Percentiles rank a stretch among this genome's conserved stretches.
Conservation (phyloP, 257 asterid species). For the Rauvolfia tetraphylla region DNA sequence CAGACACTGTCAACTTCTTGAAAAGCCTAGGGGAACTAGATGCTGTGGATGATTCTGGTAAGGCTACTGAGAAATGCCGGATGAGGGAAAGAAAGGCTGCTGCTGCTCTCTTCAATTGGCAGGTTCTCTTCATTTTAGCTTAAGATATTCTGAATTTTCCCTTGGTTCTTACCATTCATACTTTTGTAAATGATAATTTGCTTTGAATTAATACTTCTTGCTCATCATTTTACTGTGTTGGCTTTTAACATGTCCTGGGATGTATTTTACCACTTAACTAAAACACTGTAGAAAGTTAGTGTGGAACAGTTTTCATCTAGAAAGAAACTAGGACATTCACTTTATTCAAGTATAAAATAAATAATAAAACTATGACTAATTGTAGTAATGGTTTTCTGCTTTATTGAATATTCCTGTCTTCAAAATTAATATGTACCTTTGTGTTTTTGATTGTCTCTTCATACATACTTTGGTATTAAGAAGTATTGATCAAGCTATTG, state of each 20-base stretch:
- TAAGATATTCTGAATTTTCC: neutral
- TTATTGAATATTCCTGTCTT: neutral
- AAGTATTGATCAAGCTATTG: neutral
- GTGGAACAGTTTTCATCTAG: neutral
- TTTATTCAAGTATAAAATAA: neutral
- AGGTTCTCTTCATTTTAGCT: slow-evolving; percentile 44
- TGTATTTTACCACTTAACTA: neutral
- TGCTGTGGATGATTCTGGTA: slow-evolving; percentile 43
- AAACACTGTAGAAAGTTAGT: neutral
- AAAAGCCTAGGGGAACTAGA: slow-evolving; percentile 76
- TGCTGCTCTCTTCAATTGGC: slow-evolving; percentile 83
- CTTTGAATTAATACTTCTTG: neutral
- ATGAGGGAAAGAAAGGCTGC: slow-evolving; percentile 91
- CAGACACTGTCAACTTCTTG: slow-evolving; percentile 83
- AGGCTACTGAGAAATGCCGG: slow-evolving; percentile 58
- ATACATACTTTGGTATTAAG: neutral
- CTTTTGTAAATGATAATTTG: neutral
- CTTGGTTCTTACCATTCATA: neutral
- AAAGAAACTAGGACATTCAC: neutral
- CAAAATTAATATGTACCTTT: neutral
- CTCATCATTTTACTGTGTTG: neutral
- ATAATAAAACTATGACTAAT: neutral
- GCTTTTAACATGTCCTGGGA: neutral
- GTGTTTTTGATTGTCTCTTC: neutral
- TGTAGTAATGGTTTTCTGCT: neutral